These are phyloP conservation scores for Tetrapyrgos nigripes DNA, from an alignment of 1,284 basidiomycete species.

Conservation along the genomic window DNA sequence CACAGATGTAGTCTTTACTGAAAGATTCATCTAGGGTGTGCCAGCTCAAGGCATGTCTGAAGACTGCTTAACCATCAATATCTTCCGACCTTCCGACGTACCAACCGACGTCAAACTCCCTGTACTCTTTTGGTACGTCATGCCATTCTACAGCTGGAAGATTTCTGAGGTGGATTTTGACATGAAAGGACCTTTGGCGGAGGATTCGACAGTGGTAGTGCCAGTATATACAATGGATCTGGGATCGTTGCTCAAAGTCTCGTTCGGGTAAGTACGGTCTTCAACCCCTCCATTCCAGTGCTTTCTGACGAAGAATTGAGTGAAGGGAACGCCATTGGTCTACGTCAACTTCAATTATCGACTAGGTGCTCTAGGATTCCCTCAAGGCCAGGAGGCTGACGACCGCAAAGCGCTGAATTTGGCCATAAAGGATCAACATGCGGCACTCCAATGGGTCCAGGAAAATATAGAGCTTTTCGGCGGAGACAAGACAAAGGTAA, in stretches of 20 bases:
- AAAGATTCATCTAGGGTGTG: background rate
- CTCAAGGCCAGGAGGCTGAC: slow-evolving; percentile 40
- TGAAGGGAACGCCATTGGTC: slow-evolving; percentile 56
- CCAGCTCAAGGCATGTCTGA: slow-evolving; percentile 39
- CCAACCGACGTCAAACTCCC: slow-evolving; percentile 35
- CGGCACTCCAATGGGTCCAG: slow-evolving; percentile 43
- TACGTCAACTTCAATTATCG: slow-evolving; percentile 60
- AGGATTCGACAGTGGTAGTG: slow-evolving; percentile 39
- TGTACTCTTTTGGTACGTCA: slow-evolving; percentile 40
- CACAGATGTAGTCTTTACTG: background rate
- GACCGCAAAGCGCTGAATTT: slow-evolving; percentile 38
- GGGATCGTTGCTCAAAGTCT: slow-evolving; percentile 52
- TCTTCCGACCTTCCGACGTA: slow-evolving; percentile 47
- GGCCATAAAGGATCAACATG: slow-evolving; percentile 39
- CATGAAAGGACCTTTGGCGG: slow-evolving; percentile 42
- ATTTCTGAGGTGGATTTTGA: background rate
- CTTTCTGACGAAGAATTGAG: background rate
- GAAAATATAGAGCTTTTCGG: slow-evolving; percentile 44
- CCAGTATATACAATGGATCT: slow-evolving; percentile 46
- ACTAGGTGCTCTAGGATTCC: slow-evolving; percentile 45
- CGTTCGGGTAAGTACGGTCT: slow-evolving; percentile 39
- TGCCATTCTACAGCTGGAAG: slow-evolving; percentile 39
- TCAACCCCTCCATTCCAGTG: background rate
- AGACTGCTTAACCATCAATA: slow-evolving; percentile 55
- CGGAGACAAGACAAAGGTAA: slow-evolving; percentile 42